A percentile compares a stretch with the other conserved stretches of the same genome.
Evolutionary conservation across 73 alveolate species (phyloP).

Genomic region (Paramecium sonneborni): DNA sequence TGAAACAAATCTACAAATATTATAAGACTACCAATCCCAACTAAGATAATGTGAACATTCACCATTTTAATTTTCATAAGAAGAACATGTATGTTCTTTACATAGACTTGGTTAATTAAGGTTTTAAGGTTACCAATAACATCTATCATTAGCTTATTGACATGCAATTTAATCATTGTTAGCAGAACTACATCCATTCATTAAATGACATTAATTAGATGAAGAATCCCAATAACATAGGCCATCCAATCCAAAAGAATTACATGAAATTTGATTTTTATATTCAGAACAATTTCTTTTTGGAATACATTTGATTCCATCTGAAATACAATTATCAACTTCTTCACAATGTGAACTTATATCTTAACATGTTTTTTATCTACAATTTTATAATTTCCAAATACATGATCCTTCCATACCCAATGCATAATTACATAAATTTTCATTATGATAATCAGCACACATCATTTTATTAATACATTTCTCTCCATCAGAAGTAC

Average conservation of each 20-base stretch:
- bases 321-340: constrained; percentile 15
- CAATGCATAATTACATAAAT: background rate
- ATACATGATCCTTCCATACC: background rate
- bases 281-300: background rate
- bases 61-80: background rate
- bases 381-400: background rate
- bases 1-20: constrained; percentile 17
- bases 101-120: background rate
- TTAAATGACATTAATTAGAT: background rate
- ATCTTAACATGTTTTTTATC: background rate
- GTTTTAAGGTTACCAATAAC: background rate
- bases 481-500: constrained; percentile 1
- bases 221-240: background rate
- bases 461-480: background rate
- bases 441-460: background rate
- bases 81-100: background rate
- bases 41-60: background rate
- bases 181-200: constrained; percentile 25
- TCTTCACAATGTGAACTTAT: background rate
- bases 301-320: background rate
- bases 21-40: constrained; percentile 18
- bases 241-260: constrained; percentile 11
- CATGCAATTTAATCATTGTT: constrained; percentile 5
- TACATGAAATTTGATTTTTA: background rate
- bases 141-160: constrained; percentile 6